A percentile compares a stretch with the other conserved stretches of the same genome.
Evolutionary conservation across 2,329 filamentous ascomycete species (phyloP).

Genomic region (Microdochium bolleyi): DNA sequence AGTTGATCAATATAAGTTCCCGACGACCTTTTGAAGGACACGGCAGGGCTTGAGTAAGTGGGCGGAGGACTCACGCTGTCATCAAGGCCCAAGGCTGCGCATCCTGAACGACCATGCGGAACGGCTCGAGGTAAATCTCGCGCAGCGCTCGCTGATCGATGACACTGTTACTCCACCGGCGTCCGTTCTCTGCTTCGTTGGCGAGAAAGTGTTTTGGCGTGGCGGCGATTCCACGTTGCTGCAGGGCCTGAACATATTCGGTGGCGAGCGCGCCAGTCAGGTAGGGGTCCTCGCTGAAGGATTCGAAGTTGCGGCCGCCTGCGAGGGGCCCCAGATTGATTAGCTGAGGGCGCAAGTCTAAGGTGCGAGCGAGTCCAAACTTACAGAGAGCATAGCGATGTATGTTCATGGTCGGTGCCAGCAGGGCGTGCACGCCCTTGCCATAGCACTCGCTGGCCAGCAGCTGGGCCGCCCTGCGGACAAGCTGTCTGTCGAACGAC

Average conservation of each 20-base stretch:
- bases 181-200: constrained; percentile 20
- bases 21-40: too few species aligned
- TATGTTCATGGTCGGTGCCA: not conserved
- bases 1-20: too few species aligned
- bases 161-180: constrained; percentile 8
- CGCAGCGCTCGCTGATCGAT: constrained; percentile 3
- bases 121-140: constrained; percentile 11
- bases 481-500: not conserved
- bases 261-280: constrained; percentile 30
- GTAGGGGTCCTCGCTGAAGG: constrained; percentile 33
- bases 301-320: constrained; percentile 34
- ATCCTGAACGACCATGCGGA: constrained; percentile 8
- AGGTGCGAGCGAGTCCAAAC: too few species aligned
- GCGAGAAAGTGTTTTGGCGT: constrained; percentile 31
- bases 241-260: constrained; percentile 26
- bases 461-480: not conserved
- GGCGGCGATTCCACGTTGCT: constrained; percentile 25
- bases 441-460: not conserved
- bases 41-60: too few species aligned
- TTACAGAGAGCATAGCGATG: not conserved
- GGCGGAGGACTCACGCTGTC: too few species aligned
- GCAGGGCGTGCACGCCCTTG: not conserved
- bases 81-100: constrained; percentile 8
- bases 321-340: too few species aligned
- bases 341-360: too few species aligned